A percentile compares a stretch with the other conserved stretches of the same genome.
These are phyloP conservation scores for Paecilomyces variotii DNA, from an alignment of 2,329 filamentous ascomycete genomes.

Conservation along the genomic window DNA sequence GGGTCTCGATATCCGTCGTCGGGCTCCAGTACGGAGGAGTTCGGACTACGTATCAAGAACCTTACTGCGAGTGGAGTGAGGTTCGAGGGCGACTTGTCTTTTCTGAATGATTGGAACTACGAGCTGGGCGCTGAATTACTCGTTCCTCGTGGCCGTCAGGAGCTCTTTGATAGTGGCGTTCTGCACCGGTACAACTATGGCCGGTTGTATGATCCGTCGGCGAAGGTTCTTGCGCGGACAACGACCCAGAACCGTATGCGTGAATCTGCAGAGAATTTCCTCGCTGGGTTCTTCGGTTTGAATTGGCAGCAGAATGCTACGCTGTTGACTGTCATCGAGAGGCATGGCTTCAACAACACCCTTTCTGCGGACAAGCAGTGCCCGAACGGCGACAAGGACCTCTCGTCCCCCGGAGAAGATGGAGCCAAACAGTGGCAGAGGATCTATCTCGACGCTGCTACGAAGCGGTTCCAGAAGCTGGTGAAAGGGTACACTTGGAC, in stretches of 20 bases:
- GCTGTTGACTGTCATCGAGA: conserved; percentile 64
- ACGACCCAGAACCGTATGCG: conserved; percentile 73
- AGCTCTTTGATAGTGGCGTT: conserved; percentile 63
- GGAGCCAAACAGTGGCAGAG: conserved; percentile 53
- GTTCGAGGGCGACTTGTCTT: conserved; percentile 53
- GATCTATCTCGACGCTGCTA: conserved; percentile 59
- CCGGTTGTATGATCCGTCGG: conserved; percentile 61
- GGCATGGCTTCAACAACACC: conserved; percentile 58
- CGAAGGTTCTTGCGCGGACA: conserved; percentile 65
- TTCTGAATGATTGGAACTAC: conserved; percentile 63
- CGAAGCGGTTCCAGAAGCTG: conserved; percentile 49
- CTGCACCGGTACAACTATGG: conserved; percentile 67
- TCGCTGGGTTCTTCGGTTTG: conserved; percentile 71
- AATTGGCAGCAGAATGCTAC: conserved; percentile 65
- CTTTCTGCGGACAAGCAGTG: conserved; percentile 61
- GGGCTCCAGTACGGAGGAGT: conserved; percentile 46
- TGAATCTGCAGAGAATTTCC: conserved; percentile 68
- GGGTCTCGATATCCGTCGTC: conserved; percentile 65
- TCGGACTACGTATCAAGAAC: conserved; percentile 52
- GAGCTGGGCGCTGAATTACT: conserved; percentile 63
- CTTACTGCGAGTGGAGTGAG: conserved; percentile 42
- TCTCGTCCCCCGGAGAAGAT: conserved; percentile 44
- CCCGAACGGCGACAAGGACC: conserved; percentile 47
- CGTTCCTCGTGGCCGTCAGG: conserved; percentile 63
- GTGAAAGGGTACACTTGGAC: conserved; percentile 57